Evolutionary conservation across 805 yeast species (phyloP).

Genomic region (Yarrowia yakushimensis): DNA sequence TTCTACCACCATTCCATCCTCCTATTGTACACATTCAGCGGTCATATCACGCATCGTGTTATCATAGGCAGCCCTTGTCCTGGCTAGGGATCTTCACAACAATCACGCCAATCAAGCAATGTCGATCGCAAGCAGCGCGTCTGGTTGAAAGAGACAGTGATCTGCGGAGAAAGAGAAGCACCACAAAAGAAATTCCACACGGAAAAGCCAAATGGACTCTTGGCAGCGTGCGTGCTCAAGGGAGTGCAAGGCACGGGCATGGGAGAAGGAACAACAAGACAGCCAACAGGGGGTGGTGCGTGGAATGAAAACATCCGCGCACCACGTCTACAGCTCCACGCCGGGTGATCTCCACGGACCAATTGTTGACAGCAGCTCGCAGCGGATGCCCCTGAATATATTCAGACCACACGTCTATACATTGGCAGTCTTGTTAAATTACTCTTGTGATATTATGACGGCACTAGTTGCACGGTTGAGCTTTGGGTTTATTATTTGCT

Average conservation of each 20-base stretch:
- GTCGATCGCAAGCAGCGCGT: constrained; percentile 21
- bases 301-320: background rate
- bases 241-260: constrained; percentile 16
- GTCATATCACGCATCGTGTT: background rate
- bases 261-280: background rate
- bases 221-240: background rate
- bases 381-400: background rate
- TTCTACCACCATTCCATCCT: too few species aligned
- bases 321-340: background rate
- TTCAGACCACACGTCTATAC: background rate
- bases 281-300: background rate
- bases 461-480: too few species aligned
- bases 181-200: background rate
- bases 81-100: background rate
- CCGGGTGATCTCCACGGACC: too few species aligned
- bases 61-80: background rate
- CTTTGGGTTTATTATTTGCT: too few species aligned
- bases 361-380: too few species aligned
- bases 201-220: background rate
- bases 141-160: background rate
- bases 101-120: constrained; percentile 21
- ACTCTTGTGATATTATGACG: too few species aligned
- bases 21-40: too few species aligned
- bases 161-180: background rate
- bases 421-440: background rate